Evolutionary conservation across 2,329 filamentous ascomycete genomes (phyloP).

Genomic region (Ophiostoma sp.): DNA sequence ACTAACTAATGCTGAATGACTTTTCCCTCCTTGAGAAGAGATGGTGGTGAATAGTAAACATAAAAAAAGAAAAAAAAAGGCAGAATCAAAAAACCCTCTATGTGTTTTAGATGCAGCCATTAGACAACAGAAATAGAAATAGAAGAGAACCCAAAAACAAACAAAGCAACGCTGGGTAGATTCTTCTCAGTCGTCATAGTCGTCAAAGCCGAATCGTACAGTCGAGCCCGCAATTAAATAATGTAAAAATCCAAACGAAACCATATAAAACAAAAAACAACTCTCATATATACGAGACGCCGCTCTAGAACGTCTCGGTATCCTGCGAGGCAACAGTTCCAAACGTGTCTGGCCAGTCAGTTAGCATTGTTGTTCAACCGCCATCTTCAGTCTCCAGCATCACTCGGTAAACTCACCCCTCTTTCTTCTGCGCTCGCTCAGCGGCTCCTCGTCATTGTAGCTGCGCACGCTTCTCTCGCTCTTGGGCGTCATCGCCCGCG

Average conservation of each 20-base stretch:
- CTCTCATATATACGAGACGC: neutral
- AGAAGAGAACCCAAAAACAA: neutral
- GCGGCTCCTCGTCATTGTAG: conserved; percentile 42
- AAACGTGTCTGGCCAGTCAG: conserved; percentile 44
- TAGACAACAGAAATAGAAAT: neutral
- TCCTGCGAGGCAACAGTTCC: conserved; percentile 49
- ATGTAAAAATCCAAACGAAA: neutral
- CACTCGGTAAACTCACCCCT: conserved; percentile 43
- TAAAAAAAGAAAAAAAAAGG: neutral
- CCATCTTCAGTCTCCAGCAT: neutral
- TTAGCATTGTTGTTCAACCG: neutral
- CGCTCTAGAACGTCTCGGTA: conserved; percentile 47
- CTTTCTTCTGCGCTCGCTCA: conserved; percentile 50
- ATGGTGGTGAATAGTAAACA: neutral
- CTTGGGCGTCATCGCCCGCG: conserved; percentile 57
- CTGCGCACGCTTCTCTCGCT: conserved; percentile 37
- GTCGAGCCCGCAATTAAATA: neutral
- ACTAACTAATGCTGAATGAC: neutral
- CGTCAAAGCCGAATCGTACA: conserved; percentile 11
- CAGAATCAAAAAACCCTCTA: neutral
- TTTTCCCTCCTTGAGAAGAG: neutral
- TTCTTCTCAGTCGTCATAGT: conserved; percentile 13
- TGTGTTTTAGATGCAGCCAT: neutral
- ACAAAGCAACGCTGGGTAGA: conserved; percentile 10
- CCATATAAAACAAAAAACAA: neutral